These are phyloP conservation scores for Mitragyna speciosa DNA, from an alignment of 257 asterid species.

Conservation along the genomic window DNA sequence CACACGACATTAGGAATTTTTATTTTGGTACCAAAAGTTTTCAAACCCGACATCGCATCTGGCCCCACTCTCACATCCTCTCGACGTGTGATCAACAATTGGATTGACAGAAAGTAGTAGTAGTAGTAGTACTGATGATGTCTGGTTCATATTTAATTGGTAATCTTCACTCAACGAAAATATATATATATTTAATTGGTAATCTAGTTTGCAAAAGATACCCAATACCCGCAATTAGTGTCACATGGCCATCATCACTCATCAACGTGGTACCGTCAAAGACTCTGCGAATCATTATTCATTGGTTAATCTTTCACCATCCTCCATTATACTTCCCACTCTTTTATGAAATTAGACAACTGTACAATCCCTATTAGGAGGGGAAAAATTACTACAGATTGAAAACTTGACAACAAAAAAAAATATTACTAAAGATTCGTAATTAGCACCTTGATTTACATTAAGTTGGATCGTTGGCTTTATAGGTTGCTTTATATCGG, in stretches of 20 bases:
- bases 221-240: neutral
- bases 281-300: neutral
- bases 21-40: neutral
- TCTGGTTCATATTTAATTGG: neutral
- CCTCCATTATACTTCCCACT: neutral
- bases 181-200: too few relatives aligned
- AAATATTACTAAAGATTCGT: too few relatives aligned
- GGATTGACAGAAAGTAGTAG: neutral
- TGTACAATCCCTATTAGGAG: too few relatives aligned
- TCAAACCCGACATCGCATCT: neutral
- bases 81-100: neutral
- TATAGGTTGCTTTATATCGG: too few relatives aligned
- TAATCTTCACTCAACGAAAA: too few relatives aligned
- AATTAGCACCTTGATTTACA: too few relatives aligned
- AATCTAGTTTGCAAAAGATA: neutral
- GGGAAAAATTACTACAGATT: too few relatives aligned
- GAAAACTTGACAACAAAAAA: too few relatives aligned
- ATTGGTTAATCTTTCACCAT: neutral
- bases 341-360: too few relatives aligned
- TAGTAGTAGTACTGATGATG: too few relatives aligned
- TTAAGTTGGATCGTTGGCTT: too few relatives aligned
- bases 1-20: neutral
- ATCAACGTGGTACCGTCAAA: neutral
- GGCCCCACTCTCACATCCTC: conserved; percentile 12
- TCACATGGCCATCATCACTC: conserved; percentile 1